These are phyloP conservation scores for Cytidiella melzeri DNA, from an alignment of 768 basidiomycete species.

Conservation along the genomic window DNA sequence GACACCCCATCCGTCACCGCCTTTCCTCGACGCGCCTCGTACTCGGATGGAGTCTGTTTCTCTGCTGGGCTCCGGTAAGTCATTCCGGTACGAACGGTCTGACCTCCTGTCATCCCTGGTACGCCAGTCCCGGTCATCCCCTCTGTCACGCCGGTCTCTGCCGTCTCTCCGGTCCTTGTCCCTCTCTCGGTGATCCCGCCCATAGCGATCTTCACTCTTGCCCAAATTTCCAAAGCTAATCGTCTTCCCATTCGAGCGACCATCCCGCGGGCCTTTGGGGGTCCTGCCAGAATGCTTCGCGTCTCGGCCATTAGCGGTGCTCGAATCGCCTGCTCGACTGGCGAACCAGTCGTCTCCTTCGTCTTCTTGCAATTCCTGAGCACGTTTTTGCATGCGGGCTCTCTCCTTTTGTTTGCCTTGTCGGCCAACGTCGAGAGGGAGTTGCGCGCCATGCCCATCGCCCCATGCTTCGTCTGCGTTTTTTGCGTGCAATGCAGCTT, in stretches of 20 bases:
- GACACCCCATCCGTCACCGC: constrained; percentile 17
- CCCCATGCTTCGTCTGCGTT: constrained; percentile 32
- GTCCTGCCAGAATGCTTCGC: constrained; percentile 10
- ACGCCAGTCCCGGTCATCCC: constrained; percentile 2
- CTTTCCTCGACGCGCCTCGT: constrained; percentile 18
- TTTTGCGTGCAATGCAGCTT: constrained; percentile 7
- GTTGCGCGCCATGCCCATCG: constrained; percentile 40
- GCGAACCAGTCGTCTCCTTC: constrained; percentile 63
- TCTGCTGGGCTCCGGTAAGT: constrained; percentile 17
- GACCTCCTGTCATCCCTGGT: constrained; percentile 1
- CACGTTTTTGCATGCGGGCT: constrained; percentile 47
- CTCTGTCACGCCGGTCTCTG: constrained; percentile 5
- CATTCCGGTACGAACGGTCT: constrained; percentile 8
- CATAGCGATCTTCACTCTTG: constrained; percentile 10
- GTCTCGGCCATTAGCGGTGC: constrained; percentile 12
- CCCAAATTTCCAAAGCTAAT: constrained; percentile 15
- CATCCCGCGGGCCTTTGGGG: constrained; percentile 1
- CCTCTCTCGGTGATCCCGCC: background rate
- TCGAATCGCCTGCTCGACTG: constrained; percentile 17
- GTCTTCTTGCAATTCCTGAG: constrained; percentile 36
- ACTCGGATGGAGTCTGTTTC: constrained; percentile 24
- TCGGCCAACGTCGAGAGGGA: constrained; percentile 59
- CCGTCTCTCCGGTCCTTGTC: constrained; percentile 1
- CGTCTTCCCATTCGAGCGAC: constrained; percentile 14
- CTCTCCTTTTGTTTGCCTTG: constrained; percentile 57